These are phyloP conservation scores for Phytophthora sp. DNA, from an alignment of 352 stramenopile species.

Conservation along the genomic window DNA sequence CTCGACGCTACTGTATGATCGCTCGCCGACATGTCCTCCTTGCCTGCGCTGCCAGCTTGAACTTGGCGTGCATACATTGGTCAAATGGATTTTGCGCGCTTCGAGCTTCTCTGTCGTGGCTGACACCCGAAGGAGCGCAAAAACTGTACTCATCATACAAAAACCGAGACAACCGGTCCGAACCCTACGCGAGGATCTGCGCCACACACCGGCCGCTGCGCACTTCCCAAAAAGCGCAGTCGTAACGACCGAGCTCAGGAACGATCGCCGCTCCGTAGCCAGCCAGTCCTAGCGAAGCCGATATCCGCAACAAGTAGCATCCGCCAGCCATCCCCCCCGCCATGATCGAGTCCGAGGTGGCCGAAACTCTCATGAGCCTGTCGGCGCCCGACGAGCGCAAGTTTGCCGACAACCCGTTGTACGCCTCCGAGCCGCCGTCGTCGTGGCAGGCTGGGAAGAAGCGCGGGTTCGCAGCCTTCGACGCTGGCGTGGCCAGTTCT, in stretches of 20 bases:
- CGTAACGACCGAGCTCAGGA: constrained; percentile 27
- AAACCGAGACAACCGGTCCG: constrained; percentile 19
- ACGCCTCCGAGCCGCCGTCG: constrained; percentile 52
- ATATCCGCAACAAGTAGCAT: constrained; percentile 8
- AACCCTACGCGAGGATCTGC: constrained; percentile 25
- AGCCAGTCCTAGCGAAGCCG: constrained; percentile 11
- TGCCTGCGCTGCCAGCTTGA: constrained; percentile 19
- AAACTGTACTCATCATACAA: constrained; percentile 40
- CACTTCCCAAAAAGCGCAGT: constrained; percentile 35
- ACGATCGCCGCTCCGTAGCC: neutral
- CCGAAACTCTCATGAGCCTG: constrained; percentile 83
- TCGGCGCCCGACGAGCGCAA: constrained; percentile 78
- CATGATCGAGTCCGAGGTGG: constrained; percentile 79
- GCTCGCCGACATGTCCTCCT: neutral
- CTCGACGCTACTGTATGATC: constrained; percentile 5
- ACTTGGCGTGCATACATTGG: constrained; percentile 27
- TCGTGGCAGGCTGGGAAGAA: constrained; percentile 65
- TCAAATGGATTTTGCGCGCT: constrained; percentile 30
- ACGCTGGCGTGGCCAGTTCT: constrained; percentile 47
- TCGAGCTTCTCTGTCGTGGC: constrained; percentile 28
- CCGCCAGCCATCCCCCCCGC: constrained; percentile 15
- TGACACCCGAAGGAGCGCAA: constrained; percentile 13
- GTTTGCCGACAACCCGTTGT: constrained; percentile 62
- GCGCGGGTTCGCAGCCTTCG: constrained; percentile 53
- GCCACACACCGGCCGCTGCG: constrained; percentile 26